Evolutionary conservation across 805 yeast genomes (phyloP).

Genomic region (Candida maris): DNA sequence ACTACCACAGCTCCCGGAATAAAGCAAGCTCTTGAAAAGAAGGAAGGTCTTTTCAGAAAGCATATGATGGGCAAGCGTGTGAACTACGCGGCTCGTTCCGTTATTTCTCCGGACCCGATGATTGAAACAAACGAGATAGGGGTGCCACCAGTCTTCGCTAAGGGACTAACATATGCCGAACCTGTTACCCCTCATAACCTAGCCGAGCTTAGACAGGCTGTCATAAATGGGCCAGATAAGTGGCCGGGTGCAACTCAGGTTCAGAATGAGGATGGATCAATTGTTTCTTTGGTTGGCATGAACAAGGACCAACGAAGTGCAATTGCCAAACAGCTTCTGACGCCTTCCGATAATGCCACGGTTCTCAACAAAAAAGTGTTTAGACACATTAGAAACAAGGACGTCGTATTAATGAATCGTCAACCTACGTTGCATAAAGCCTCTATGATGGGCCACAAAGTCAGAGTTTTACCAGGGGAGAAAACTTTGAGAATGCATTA

Average conservation of each 20-base stretch:
- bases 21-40: slow-evolving; percentile 96
- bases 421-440: slow-evolving; percentile 99
- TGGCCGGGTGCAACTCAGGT: slow-evolving; percentile 99
- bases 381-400: slow-evolving; percentile 92
- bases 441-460: slow-evolving; percentile 99
- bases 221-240: slow-evolving; percentile 92
- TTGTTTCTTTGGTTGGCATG: slow-evolving; percentile 83
- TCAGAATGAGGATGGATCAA: slow-evolving; percentile 90
- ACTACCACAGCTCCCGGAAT: slow-evolving; percentile 89
- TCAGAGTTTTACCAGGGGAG: slow-evolving; percentile 94
- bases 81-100: slow-evolving; percentile 97
- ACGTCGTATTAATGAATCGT: slow-evolving; percentile 96
- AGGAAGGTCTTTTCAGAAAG: slow-evolving; percentile 96
- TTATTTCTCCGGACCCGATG: slow-evolving; percentile 98
- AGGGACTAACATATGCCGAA: slow-evolving; percentile 93
- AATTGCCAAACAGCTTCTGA: slow-evolving; percentile 86
- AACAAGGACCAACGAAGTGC: slow-evolving; percentile 91
- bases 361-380: slow-evolving; percentile 86
- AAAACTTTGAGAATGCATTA: slow-evolving; percentile 94
- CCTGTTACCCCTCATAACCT: slow-evolving; percentile 94
- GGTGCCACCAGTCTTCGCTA: slow-evolving; percentile 98
- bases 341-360: slow-evolving; percentile 66
- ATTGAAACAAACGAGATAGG: slow-evolving; percentile 97
- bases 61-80: slow-evolving; percentile 99
- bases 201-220: slow-evolving; percentile 88